Evolutionary conservation across 352 stramenopile genomes (phyloP).

Genomic region (Globisporangium sylvaticum): DNA sequence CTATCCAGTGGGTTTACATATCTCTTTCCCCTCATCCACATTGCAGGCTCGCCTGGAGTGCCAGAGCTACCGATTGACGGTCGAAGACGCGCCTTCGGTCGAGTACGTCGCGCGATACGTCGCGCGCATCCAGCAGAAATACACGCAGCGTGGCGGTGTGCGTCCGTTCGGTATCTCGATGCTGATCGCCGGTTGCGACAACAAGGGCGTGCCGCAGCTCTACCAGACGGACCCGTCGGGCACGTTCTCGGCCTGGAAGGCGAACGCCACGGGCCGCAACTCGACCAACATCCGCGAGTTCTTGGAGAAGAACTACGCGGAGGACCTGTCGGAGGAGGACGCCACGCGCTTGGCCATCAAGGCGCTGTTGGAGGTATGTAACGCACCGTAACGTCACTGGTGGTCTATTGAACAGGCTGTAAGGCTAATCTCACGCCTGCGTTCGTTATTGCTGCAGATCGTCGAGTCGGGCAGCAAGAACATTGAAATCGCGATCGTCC

Average conservation of each 20-base stretch:
- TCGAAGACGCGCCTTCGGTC: constrained; percentile 91
- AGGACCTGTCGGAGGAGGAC: constrained; percentile 90
- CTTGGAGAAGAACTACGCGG: constrained; percentile 97
- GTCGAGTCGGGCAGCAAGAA: constrained; percentile 98
- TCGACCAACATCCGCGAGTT: constrained; percentile 98
- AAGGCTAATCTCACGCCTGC: too few relatives aligned
- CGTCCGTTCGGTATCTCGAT: constrained; percentile 98
- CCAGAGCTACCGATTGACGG: constrained; percentile 98
- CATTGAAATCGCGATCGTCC: constrained; percentile 97
- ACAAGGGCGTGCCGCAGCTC: constrained; percentile 90
- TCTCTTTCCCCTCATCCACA: neutral
- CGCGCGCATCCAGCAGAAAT: constrained; percentile 96
- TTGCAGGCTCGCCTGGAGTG: constrained; percentile 90
- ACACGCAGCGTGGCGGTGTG: constrained; percentile 97
- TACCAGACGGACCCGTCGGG: constrained; percentile 98
- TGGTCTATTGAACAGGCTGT: neutral
- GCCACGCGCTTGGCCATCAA: constrained; percentile 92
- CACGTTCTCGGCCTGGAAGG: constrained; percentile 98
- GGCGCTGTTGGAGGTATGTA: constrained; percentile 90
- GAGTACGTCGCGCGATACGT: constrained; percentile 98
- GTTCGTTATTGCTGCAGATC: constrained; percentile 29
- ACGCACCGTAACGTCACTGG: neutral
- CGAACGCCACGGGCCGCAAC: constrained; percentile 97
- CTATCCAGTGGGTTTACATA: neutral
- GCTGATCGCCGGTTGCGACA: constrained; percentile 94